phyloP scores from a whole-genome alignment of 495 filamentous ascomycete species.

The Durotheca rogersii region DNA sequence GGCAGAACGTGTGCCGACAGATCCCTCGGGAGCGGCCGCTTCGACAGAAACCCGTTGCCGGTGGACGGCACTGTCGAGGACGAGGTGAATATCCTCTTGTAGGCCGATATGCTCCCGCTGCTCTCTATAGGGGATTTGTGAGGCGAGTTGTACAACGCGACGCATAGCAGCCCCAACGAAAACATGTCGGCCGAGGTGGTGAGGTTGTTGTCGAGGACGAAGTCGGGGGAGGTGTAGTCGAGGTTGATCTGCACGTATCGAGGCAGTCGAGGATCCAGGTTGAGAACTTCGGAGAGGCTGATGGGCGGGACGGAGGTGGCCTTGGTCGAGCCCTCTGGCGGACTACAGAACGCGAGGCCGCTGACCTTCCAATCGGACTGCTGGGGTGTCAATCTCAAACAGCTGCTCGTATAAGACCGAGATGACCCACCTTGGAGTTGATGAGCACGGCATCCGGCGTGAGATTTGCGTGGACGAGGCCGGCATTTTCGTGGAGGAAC shows the following conservation, averaged over 20 bases:
- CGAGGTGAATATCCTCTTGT: conserved; percentile 76
- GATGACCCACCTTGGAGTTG: conserved; percentile 74
- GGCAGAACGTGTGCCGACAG: conserved; percentile 73
- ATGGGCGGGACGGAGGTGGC: conserved; percentile 71
- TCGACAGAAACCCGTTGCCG: conserved; percentile 80
- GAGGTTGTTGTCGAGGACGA: conserved; percentile 82
- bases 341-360: conserved; percentile 84
- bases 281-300: conserved; percentile 77
- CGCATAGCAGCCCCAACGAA: conserved; percentile 81
- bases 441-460: conserved; percentile 94
- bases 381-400: too few relatives aligned
- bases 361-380: conserved; percentile 98
- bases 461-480: conserved; percentile 88
- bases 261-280: conserved; percentile 82
- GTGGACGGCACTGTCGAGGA: conserved; percentile 73
- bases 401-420: neutral
- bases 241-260: conserved; percentile 81
- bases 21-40: conserved; percentile 75
- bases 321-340: conserved; percentile 66
- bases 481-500: conserved; percentile 95
- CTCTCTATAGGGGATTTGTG: conserved; percentile 83
- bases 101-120: conserved; percentile 72
- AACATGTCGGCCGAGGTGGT: conserved; percentile 84
- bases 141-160: conserved; percentile 90
- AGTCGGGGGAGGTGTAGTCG: conserved; percentile 92